Conservation (phyloP, 495 filamentous ascomycete species). For the Aspergillus sclerotiicarbonarius region DNA sequence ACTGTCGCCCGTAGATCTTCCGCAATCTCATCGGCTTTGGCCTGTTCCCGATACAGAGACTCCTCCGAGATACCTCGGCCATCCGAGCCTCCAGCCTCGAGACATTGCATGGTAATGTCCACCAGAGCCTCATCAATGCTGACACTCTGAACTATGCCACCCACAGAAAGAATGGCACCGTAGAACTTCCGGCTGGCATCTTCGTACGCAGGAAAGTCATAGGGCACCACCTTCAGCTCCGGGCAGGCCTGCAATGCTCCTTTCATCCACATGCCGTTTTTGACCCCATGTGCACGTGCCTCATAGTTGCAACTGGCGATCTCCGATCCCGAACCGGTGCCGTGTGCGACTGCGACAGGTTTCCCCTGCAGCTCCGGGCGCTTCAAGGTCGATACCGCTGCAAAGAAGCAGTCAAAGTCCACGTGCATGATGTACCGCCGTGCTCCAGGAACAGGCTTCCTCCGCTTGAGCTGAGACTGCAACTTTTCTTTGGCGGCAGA, state of each 20-base stretch:
- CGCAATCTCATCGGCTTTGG: slow-evolving; percentile 74
- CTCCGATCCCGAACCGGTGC: slow-evolving; percentile 79
- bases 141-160: slow-evolving; percentile 87
- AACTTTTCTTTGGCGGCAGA: slow-evolving; percentile 68
- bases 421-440: slow-evolving; percentile 90
- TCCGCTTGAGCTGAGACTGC: slow-evolving; percentile 46
- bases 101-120: slow-evolving; percentile 67
- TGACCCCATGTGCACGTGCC: slow-evolving; percentile 79
- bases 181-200: slow-evolving; percentile 89
- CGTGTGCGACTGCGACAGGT: slow-evolving; percentile 87
- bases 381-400: slow-evolving; percentile 81
- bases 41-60: slow-evolving; percentile 77
- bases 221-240: slow-evolving; percentile 79
- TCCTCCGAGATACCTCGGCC: slow-evolving; percentile 68
- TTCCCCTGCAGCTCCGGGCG: slow-evolving; percentile 73
- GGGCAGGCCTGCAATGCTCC: slow-evolving; percentile 78
- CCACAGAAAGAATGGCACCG: slow-evolving; percentile 71
- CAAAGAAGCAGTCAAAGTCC: slow-evolving; percentile 98
- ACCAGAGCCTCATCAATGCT: slow-evolving; percentile 93
- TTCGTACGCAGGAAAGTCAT: slow-evolving; percentile 93
- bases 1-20: slow-evolving; percentile 62
- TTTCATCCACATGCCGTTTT: slow-evolving; percentile 99
- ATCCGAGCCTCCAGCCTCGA: slow-evolving; percentile 64
- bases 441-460: slow-evolving; percentile 54
- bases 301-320: slow-evolving; percentile 97